Base-by-base conservation (phyloP, 2,329 filamentous ascomycete genomes). In the Ceratocystis diversiconidia region DNA sequence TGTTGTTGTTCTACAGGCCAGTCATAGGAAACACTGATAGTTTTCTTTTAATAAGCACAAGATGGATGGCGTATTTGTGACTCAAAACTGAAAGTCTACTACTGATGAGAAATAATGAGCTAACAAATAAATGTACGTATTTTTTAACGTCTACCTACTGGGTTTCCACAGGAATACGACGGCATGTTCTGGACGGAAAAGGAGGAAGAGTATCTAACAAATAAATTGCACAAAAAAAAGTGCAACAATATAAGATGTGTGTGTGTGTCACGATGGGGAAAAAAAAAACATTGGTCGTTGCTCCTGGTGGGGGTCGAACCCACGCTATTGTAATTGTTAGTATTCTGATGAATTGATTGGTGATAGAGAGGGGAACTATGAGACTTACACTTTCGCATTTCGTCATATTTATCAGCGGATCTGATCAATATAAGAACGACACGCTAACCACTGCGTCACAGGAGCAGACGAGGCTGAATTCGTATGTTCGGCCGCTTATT, bases 401-500 rank as follows among this genome's bases (percentile, higher is more conserved):
- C 65, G 66, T 66, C 68, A 68, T 68, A 68, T 68, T 68, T 48
- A 66, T 67, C 66, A 66, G 68, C 19, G 50, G 50, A 62, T 63
- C 63, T 46, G 46, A 65, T 66, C 64, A 68, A 68, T 68, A 68
- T 68, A 68, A 68, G 68, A 68, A 68, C 68, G 68, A 68, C 68
- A 68, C 68, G 68, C 68, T 68, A 68, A 68, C 68, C 68, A 68
- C 68, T 68, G 68, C 68, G 68, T 68, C 68, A 68, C 68, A 68
- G 68, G 68, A 67, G 67, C 66, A n/a, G 61, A 44, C 65, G 61
- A 63, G 62, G 59, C 44, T 62, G 48, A 52, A 57, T 63, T 68
- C 66, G 61, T 62, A 60, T 10, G 62, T 57, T 52, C 30, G n/a
- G 15, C 52, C 17, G 1, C 41, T 43, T 68, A 68, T 66, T 52